Base-by-base conservation (phyloP, 306 rosid species). In the Coriaria nepalensis region DNA sequence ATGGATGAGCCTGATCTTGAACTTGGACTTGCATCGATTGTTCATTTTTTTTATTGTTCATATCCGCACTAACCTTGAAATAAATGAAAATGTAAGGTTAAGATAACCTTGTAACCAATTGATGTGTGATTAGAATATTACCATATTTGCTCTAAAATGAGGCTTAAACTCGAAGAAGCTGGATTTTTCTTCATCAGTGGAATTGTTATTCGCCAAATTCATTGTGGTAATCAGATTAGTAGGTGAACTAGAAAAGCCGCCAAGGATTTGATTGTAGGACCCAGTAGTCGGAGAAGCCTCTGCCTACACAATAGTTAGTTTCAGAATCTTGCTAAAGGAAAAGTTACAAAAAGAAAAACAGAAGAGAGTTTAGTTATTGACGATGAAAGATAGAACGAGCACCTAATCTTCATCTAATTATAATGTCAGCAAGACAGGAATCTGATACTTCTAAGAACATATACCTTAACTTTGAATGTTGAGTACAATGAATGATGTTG, bases 261-360 rank as follows among this genome's bases (percentile, higher is more conserved):
- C 73, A n/a, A n/a, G n/a, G 73, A 73, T 64, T 63, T 68, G 86
- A 67, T 77, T 43, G 56, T 84, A 48, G 56, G 95, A 74, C 40
- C 98, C 98, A 9, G 98, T 90, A 58, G 98, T 90, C 4, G 98
- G 98, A 12, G 98, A 90, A 62, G 98, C 85, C 61, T 85, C 95
- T 50, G 79, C 94, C 98, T 90, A 81, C 76, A 79, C 60, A 49
- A 44, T 50, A 57, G 29, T 38, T 47, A n/a, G 52, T 37, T 37
- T 45, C 61, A 56, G 53, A 36, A 32, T 41, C 11, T 44, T 35
- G n/a, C 45, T 20, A 13, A 11, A 6, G 6, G 34, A 12, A 33
- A 44, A 44, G 48, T 44, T n/a, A n/a, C n/a, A n/a, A n/a, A n/a
- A n/a, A n/a, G n/a, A n/a, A n/a, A n/a, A n/a, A n/a, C n/a, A n/a